Base-by-base conservation (phyloP, 495 filamentous ascomycete species). In the Neurospora tetraspora region DNA sequence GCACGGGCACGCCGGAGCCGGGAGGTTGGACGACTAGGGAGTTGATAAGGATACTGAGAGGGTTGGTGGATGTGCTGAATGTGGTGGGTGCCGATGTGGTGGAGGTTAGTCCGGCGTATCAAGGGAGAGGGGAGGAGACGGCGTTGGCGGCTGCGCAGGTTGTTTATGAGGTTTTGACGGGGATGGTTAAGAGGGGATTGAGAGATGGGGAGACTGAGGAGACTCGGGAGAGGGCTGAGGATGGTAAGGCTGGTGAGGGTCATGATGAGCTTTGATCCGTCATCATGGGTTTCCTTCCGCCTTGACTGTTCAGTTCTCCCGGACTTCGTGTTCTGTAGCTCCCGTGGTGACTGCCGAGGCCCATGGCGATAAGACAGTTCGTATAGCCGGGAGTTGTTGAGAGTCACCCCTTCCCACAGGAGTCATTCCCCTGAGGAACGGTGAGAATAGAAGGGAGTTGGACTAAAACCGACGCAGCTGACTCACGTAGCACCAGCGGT, bases 71-170 rank as follows among this genome's bases (percentile, higher is more conserved):
- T 83, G 86, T 85, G 42, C 74, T 93, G 78, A 92, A 93, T 78
- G 76, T 93, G 1, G 90, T 93, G 23, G 91, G 91, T 0, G 91
- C 89, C 5, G 91, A 93, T 81, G 89, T 95, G 74, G 93, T 97
- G 31, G 93, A 97, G 86, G 93, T 97, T 16, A 90, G 91, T 65
- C 93, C 93, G 1, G 91, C 92, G 14, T 96, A 97, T 79, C 92
- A 96, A 81, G 93, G 92, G 6, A 88, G 86, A 69, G 92, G 91
- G 0, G 93, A 97, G 86, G 90, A 91, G 77, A 97, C 93, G 45
- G 92, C 93, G 68, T 84, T 96, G 75, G 92, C 91, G n/a, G 93
- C 90, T 1, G 92, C 92, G 11, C 92, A 95, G 84, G 87, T 92
- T 27, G 90, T 90, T 20, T 96, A 90, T 80, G 93, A 96, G 84